phyloP scores from a whole-genome alignment of 176 grass and related monocot species.

The Alloteropsis semialata region DNA sequence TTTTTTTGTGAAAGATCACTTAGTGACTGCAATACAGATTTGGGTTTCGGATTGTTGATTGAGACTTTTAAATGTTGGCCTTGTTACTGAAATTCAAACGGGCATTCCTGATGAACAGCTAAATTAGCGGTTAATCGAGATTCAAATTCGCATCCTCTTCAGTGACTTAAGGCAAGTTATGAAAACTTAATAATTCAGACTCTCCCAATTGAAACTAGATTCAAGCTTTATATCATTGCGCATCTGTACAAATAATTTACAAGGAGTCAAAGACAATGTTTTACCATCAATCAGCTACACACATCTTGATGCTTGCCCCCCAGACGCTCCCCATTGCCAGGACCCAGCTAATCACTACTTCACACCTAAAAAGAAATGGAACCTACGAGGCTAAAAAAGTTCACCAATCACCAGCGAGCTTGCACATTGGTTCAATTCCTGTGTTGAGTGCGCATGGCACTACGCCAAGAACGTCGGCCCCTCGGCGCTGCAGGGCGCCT shows the following conservation, averaged over 20 bases:
- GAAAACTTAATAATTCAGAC: background rate
- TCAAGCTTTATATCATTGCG: constrained; percentile 15
- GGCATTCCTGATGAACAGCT: background rate
- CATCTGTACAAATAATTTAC: constrained; percentile 38
- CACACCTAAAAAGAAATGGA: constrained; percentile 30
- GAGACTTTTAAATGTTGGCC: background rate
- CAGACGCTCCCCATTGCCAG: background rate
- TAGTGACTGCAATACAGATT: background rate
- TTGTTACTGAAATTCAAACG: background rate
- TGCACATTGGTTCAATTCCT: constrained; percentile 6
- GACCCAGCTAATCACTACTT: background rate
- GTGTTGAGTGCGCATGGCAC: constrained; percentile 35
- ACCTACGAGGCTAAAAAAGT: constrained; percentile 12
- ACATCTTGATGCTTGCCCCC: constrained; percentile 1
- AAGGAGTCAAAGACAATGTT: constrained; percentile 11
- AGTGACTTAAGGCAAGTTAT: no score
- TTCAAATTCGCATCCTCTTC: background rate
- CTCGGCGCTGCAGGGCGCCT: constrained; percentile 29
- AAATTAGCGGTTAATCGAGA: background rate
- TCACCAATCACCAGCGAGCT: constrained; percentile 23
- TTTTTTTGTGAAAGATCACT: no score
- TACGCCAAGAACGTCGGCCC: constrained; percentile 30
- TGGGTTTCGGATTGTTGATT: no score
- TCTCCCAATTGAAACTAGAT: background rate
- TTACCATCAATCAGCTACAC: background rate